Evolutionary conservation across 1,139 yeast species (phyloP).

Genomic region (Yamadazyma triangularis): DNA sequence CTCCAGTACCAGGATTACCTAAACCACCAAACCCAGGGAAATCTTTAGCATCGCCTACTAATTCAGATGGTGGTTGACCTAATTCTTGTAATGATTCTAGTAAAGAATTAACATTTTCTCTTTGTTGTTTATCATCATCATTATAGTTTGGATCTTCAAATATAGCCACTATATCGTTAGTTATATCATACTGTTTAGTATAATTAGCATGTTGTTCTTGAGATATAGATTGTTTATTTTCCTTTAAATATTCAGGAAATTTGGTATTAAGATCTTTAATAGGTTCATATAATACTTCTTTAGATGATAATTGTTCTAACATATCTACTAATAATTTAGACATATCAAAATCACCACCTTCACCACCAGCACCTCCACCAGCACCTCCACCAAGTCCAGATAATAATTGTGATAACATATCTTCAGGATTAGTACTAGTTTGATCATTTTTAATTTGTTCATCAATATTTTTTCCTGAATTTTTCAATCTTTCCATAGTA

Average conservation of each 20-base stretch:
- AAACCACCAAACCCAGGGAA: slow-evolving; percentile 52
- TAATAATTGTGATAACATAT: slow-evolving; percentile 50
- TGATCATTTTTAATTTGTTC: slow-evolving; percentile 53
- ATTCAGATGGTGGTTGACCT: slow-evolving; percentile 85
- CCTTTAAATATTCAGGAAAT: slow-evolving; percentile 58
- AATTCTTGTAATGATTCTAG: slow-evolving; percentile 72
- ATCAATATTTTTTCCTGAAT: slow-evolving; percentile 65
- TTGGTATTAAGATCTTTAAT: slow-evolving; percentile 74
- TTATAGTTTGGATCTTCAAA: slow-evolving; percentile 55
- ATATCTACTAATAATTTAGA: slow-evolving; percentile 69
- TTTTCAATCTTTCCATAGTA: slow-evolving; percentile 73
- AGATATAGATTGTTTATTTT: slow-evolving; percentile 41
- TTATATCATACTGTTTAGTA: slow-evolving; percentile 49
- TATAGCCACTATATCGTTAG: slow-evolving; percentile 48
- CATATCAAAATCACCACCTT: slow-evolving; percentile 50
- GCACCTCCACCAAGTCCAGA: slow-evolving; percentile 44
- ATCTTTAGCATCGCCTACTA: slow-evolving; percentile 62
- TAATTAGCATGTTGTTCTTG: slow-evolving; percentile 49
- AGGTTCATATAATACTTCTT: slow-evolving; percentile 85
- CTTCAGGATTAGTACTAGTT: slow-evolving; percentile 49
- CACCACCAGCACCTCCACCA: slow-evolving; percentile 43
- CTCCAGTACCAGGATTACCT: slow-evolving; percentile 24
- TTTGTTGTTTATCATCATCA: slow-evolving; percentile 47
- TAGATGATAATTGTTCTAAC: slow-evolving; percentile 80
- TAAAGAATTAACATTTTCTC: slow-evolving; percentile 51